phyloP scores from a whole-genome alignment of 108 stramenopile species.

The Asterionellopsis glacialis region DNA sequence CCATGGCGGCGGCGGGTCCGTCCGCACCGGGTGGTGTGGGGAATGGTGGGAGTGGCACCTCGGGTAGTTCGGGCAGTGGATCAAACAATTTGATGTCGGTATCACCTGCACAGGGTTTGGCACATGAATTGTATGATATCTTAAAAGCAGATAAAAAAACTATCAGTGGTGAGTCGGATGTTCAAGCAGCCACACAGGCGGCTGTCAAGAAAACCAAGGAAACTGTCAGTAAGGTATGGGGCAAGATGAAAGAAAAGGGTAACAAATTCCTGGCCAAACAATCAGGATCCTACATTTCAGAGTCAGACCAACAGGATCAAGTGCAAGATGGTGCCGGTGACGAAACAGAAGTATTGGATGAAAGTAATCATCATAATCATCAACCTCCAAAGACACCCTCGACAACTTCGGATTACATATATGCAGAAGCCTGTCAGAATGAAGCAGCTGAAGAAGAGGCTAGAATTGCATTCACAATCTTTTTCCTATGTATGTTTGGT shows the following conservation, averaged over 20 bases:
- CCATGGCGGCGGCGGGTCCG: not conserved
- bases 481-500: conserved; percentile 73
- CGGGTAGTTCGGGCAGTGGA: not conserved
- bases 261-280: conserved; percentile 30
- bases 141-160: conserved; percentile 69
- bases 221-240: conserved; percentile 34
- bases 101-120: conserved; percentile 57
- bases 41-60: conserved; percentile 8
- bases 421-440: conserved; percentile 63
- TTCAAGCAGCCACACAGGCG: conserved; percentile 36
- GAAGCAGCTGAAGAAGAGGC: conserved; percentile 72
- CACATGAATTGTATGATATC: conserved; percentile 69
- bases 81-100: not conserved
- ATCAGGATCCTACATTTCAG: conserved; percentile 7
- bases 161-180: conserved; percentile 44
- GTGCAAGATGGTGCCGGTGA: not conserved
- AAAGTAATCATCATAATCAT: conserved; percentile 19
- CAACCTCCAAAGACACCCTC: conserved; percentile 14
- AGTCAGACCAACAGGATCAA: not conserved
- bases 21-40: conserved; percentile 3
- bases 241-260: conserved; percentile 22
- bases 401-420: conserved; percentile 36
- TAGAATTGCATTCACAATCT: conserved; percentile 66
- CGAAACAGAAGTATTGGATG: conserved; percentile 8
- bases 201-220: conserved; percentile 54